Conservation (phyloP, 768 basidiomycete species). For the Suillus fuscotomentosus region DNA sequence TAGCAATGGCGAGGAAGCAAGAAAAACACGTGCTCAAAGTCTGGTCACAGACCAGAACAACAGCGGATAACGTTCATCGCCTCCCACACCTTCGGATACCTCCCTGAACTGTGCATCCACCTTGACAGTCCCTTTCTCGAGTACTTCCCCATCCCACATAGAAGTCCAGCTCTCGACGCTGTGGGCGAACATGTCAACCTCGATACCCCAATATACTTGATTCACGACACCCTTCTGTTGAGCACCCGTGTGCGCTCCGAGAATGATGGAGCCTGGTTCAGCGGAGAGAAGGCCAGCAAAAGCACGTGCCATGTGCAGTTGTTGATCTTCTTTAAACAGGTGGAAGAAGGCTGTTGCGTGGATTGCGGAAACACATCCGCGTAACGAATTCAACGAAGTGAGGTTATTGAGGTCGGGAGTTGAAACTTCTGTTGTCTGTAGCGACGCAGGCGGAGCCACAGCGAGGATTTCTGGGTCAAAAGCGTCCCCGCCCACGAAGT, state of each 20-base stretch:
- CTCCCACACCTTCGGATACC: background rate
- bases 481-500: slow-evolving; percentile 52
- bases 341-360: slow-evolving; percentile 48
- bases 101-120: slow-evolving; percentile 12
- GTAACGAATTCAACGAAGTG: slow-evolving; percentile 42
- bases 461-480: slow-evolving; percentile 44
- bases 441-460: slow-evolving; percentile 27
- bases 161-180: slow-evolving; percentile 34
- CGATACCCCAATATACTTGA: background rate
- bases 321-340: slow-evolving; percentile 42
- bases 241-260: slow-evolving; percentile 38
- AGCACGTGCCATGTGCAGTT: slow-evolving; percentile 39
- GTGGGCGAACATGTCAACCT: slow-evolving; percentile 28
- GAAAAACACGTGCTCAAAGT: background rate
- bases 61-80: background rate
- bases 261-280: slow-evolving; percentile 43
- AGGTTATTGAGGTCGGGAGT: slow-evolving; percentile 29
- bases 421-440: slow-evolving; percentile 14
- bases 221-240: background rate
- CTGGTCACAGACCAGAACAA: background rate
- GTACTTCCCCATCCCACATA: slow-evolving; percentile 38
- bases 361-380: slow-evolving; percentile 45
- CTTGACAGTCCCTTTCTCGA: slow-evolving; percentile 32
- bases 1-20: background rate
- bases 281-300: slow-evolving; percentile 44